phyloP scores from a whole-genome alignment of 2,329 filamentous ascomycete species.

The Claviceps spartinae region DNA sequence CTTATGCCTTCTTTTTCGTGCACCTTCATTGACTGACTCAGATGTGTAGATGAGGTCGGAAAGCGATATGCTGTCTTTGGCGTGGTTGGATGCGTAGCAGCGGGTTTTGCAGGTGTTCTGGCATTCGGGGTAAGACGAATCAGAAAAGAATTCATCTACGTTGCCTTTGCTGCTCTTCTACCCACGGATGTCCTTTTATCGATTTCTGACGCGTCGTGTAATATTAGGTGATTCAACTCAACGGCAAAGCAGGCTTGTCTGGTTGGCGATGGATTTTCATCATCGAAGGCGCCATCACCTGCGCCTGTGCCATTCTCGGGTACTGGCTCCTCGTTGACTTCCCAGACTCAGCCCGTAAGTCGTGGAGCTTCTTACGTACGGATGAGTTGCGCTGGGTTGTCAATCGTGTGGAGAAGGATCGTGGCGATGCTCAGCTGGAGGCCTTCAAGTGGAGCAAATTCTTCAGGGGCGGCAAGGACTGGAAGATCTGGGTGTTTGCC shows the following conservation, averaged over 20 bases:
- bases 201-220: conserved; percentile 8
- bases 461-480: conserved; percentile 32
- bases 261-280: conserved; percentile 60
- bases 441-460: conserved; percentile 36
- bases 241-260: conserved; percentile 36
- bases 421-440: conserved; percentile 41
- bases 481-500: conserved; percentile 49
- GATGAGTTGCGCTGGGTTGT: conserved; percentile 39
- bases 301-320: conserved; percentile 31
- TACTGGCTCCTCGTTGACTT: conserved; percentile 52
- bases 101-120: conserved; percentile 54
- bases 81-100: conserved; percentile 51
- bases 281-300: conserved; percentile 40
- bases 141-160: too few relatives aligned
- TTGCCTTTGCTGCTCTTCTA: too few relatives aligned
- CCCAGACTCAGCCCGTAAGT: conserved; percentile 39
- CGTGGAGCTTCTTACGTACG: conserved; percentile 38
- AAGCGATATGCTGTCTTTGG: conserved; percentile 59
- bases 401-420: conserved; percentile 41
- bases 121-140: conserved; percentile 42
- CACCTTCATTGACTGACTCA: conserved; percentile 22
- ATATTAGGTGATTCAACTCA: conserved; percentile 42
- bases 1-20: conserved; percentile 32
- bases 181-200: too few relatives aligned
- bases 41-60: conserved; percentile 45